Conservation (phyloP, 306 rosid species). For the Luffa acutangula region DNA sequence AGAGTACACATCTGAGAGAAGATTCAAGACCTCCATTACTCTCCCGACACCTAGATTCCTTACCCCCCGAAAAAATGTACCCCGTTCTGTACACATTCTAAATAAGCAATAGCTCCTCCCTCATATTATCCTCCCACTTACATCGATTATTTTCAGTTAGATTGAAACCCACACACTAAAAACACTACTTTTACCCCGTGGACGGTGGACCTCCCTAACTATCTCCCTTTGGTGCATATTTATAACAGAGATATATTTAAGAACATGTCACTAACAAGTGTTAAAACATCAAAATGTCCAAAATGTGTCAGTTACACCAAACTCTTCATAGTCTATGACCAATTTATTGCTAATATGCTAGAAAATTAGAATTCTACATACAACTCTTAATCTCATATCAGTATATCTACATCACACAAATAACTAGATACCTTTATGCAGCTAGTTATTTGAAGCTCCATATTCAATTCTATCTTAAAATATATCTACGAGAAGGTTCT, state of each 20-base stretch:
- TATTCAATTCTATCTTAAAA: not conserved
- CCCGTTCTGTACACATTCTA: not conserved
- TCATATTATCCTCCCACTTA: not conserved
- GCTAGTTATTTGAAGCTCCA: not conserved
- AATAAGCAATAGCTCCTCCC: not conserved
- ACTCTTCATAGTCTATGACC: not conserved
- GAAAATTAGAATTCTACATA: not conserved
- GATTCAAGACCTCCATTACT: not conserved
- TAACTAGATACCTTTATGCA: not conserved
- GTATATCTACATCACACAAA: not conserved
- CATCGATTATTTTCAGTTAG: not conserved
- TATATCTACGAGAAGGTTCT: not conserved
- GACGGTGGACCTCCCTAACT: not conserved
- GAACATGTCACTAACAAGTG: not conserved
- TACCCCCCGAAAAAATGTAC: not conserved
- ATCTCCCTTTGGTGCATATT: not conserved
- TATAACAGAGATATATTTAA: not conserved
- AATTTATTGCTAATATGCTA: not conserved
- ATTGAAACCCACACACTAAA: not conserved
- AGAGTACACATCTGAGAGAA: not conserved
- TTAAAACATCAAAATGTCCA: not conserved
- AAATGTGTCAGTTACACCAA: not conserved
- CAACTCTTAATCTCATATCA: not conserved
- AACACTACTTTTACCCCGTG: not conserved
- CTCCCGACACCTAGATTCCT: not conserved